phyloP scores from a whole-genome alignment of 768 basidiomycete species.

The Tulasnella sp. region DNA sequence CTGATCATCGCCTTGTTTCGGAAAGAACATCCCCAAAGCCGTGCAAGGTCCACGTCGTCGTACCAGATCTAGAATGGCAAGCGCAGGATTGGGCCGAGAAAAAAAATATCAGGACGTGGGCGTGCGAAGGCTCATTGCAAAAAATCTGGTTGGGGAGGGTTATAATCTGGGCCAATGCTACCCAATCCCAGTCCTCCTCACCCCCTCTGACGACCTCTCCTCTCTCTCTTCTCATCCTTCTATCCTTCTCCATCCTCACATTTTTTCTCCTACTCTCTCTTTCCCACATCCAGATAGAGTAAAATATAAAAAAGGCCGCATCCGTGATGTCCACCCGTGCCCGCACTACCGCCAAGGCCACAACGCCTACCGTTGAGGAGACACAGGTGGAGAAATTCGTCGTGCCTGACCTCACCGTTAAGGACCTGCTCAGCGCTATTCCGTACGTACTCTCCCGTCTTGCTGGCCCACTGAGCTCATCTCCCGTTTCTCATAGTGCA shows the following conservation, averaged over 20 bases:
- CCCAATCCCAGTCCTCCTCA: background rate
- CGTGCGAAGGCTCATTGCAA: background rate
- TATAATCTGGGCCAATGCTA: background rate
- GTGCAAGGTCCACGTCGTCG: too few relatives aligned
- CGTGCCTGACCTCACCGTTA: constrained; percentile 31
- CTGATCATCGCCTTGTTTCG: too few relatives aligned
- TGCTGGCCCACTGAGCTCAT: background rate
- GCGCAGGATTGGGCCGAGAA: too few relatives aligned
- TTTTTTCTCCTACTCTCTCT: too few relatives aligned
- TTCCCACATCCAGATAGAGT: too few relatives aligned
- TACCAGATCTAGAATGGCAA: too few relatives aligned
- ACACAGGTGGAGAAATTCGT: constrained; percentile 25
- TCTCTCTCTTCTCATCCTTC: background rate
- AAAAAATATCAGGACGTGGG: background rate
- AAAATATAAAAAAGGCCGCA: too few relatives aligned
- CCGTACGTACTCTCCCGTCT: constrained; percentile 25
- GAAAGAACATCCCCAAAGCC: too few relatives aligned
- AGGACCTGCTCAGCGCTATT: constrained; percentile 32
- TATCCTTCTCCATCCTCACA: background rate
- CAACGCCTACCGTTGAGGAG: constrained; percentile 7
- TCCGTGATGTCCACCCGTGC: too few relatives aligned
- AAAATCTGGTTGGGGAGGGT: background rate
- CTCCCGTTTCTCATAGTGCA: constrained; percentile 19
- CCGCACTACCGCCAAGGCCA: constrained; percentile 14
- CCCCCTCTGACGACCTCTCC: background rate